A percentile compares a stretch with the other conserved stretches of the same genome.
Evolutionary conservation across 148 eudicot genomes (phyloP).

Genomic region (Limonium bicolor): DNA sequence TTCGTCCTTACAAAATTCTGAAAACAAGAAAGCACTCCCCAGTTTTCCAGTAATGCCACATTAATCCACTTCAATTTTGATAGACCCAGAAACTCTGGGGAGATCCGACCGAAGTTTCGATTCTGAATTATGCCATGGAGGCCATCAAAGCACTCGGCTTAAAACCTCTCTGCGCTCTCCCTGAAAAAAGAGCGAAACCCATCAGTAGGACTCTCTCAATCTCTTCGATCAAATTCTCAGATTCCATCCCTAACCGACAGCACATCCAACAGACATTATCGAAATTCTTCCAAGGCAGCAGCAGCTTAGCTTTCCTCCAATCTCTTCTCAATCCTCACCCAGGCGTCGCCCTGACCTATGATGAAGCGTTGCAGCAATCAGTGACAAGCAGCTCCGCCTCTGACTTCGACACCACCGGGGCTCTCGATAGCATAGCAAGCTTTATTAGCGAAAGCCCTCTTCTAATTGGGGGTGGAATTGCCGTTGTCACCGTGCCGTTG

Average conservation of each 20-base stretch:
- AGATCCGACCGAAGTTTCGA: neutral
- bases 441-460: constrained; percentile 48
- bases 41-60: constrained; percentile 8
- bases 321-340: constrained; percentile 37
- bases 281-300: constrained; percentile 21
- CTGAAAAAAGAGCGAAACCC: constrained; percentile 51
- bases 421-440: constrained; percentile 31
- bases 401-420: constrained; percentile 49
- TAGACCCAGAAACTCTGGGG: neutral
- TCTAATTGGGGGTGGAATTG: constrained; percentile 52
- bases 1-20: no score
- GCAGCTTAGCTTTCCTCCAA: constrained; percentile 43
- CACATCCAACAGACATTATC: constrained; percentile 14
- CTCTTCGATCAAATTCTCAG: constrained; percentile 24
- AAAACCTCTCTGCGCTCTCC: constrained; percentile 58
- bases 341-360: constrained; percentile 66
- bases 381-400: constrained; percentile 15
- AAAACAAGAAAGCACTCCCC: no score
- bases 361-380: constrained; percentile 70
- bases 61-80: neutral
- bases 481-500: constrained; percentile 53
- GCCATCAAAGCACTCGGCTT: constrained; percentile 61
- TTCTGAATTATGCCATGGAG: constrained; percentile 43
- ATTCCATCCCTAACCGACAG: constrained; percentile 18
- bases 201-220: constrained; percentile 24